Evolutionary conservation across 192 early-diverging fungal genomes (phyloP).

Genomic region (Pilaira anomala): DNA sequence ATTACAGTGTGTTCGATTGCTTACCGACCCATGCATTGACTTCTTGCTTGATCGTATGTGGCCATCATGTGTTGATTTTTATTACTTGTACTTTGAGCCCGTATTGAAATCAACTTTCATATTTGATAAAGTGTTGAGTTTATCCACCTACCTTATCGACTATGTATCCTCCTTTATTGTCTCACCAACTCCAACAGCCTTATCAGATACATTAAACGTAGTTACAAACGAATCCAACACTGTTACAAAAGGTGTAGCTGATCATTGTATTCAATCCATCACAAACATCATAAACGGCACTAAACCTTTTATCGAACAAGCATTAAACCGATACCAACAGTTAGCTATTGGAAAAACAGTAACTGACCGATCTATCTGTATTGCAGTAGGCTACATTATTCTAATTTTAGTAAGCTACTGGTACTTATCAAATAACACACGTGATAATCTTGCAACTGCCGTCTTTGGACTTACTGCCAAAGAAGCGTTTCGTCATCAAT

Average conservation of each 20-base stretch:
- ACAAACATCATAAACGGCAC: not conserved
- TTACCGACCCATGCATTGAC: not conserved
- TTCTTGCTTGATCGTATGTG: not conserved
- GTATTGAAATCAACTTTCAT: not conserved
- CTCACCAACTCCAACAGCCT: too few relatives aligned
- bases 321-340: constrained; percentile 30
- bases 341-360: constrained; percentile 45
- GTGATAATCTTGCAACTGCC: not conserved
- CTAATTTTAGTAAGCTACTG: constrained; percentile 41
- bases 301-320: not conserved
- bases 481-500: constrained; percentile 44
- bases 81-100: not conserved
- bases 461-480: not conserved
- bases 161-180: not conserved
- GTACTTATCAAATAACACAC: constrained; percentile 21
- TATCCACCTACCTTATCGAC: not conserved
- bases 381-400: constrained; percentile 56
- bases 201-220: not conserved
- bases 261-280: not conserved
- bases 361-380: constrained; percentile 52
- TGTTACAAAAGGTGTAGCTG: not conserved
- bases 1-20: not conserved
- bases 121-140: not conserved
- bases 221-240: not conserved
- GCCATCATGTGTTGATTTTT: not conserved